A percentile compares a stretch with the other conserved stretches of the same genome.
Conservation (phyloP, 805 yeast genomes). For the Yarrowia sp. region DNA sequence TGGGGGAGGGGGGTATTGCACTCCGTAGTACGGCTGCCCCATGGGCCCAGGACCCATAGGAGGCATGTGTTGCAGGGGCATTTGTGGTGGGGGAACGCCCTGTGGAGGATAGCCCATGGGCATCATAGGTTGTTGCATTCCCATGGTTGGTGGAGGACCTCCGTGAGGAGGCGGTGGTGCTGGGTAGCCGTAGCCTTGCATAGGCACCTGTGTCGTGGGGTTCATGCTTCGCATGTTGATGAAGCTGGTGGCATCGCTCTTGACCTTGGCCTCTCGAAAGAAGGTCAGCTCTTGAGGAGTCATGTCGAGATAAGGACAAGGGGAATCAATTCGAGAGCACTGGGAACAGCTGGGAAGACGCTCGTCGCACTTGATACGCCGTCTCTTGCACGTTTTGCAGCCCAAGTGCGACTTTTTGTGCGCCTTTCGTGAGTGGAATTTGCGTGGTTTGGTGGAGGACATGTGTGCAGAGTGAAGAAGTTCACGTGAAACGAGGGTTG, state of each 20-base stretch:
- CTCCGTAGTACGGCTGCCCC: slow-evolving; percentile 1
- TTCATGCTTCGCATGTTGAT: slow-evolving; percentile 34
- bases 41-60: slow-evolving; percentile 1
- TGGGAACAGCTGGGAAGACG: slow-evolving; percentile 64
- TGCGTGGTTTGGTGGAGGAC: slow-evolving; percentile 41
- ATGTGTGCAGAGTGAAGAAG: not conserved
- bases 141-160: slow-evolving; percentile 9
- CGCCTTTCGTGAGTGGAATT: slow-evolving; percentile 58
- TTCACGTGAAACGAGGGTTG: slow-evolving; percentile 8
- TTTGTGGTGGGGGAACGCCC: slow-evolving; percentile 24
- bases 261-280: slow-evolving; percentile 41
- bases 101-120: slow-evolving; percentile 28
- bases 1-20: slow-evolving; percentile 10
- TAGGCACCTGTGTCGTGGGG: slow-evolving; percentile 29
- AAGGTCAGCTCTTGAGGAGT: slow-evolving; percentile 56
- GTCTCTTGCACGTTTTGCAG: slow-evolving; percentile 70
- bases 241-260: slow-evolving; percentile 34
- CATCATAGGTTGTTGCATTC: slow-evolving; percentile 24
- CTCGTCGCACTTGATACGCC: slow-evolving; percentile 73
- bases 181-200: slow-evolving; percentile 23
- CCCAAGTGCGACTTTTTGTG: slow-evolving; percentile 77
- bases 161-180: slow-evolving; percentile 10
- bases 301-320: slow-evolving; percentile 58
- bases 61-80: slow-evolving; percentile 25
- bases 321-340: slow-evolving; percentile 57